Evolutionary conservation across 2,329 filamentous ascomycete species (phyloP).

Genomic region (Geosmithia flava): DNA sequence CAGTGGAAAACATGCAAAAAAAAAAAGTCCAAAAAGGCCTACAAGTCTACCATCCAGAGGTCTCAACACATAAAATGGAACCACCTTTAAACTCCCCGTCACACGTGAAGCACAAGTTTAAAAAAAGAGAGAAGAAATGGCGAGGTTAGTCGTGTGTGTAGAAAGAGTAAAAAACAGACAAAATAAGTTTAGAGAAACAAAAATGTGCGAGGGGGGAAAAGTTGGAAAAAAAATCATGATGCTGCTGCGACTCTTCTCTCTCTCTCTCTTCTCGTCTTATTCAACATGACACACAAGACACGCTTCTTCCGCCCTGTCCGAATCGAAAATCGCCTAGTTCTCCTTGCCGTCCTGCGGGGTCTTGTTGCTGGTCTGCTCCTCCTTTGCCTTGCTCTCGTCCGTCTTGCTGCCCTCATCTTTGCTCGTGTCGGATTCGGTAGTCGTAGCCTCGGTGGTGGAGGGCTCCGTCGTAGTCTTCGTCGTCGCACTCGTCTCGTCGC

Average conservation of each 20-base stretch:
- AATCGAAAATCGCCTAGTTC: slow-evolving; percentile 19
- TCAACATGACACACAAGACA: background rate
- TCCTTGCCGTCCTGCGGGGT: slow-evolving; percentile 17
- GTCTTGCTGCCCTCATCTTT: slow-evolving; percentile 9
- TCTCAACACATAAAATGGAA: too few relatives aligned
- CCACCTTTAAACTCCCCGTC: too few relatives aligned
- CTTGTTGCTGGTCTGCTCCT: slow-evolving; percentile 1
- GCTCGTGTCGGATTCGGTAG: slow-evolving; percentile 9
- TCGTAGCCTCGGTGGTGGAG: slow-evolving; percentile 6
- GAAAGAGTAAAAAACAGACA: too few relatives aligned
- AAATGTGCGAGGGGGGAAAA: background rate
- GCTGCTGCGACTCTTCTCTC: background rate
- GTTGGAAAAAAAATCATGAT: background rate
- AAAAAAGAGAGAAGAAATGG: too few relatives aligned
- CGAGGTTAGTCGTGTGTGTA: too few relatives aligned
- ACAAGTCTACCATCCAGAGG: too few relatives aligned
- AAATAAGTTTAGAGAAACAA: background rate
- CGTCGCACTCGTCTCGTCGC: background rate
- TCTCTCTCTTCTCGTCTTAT: too few relatives aligned
- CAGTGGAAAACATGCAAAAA: too few relatives aligned
- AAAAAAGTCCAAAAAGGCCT: too few relatives aligned
- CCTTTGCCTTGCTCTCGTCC: slow-evolving; percentile 4
- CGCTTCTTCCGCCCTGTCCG: background rate
- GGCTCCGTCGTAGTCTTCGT: slow-evolving; percentile 6
- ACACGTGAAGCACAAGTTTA: too few relatives aligned